phyloP scores from a whole-genome alignment of 768 basidiomycete genomes.

The Lactarius hatsudake region DNA sequence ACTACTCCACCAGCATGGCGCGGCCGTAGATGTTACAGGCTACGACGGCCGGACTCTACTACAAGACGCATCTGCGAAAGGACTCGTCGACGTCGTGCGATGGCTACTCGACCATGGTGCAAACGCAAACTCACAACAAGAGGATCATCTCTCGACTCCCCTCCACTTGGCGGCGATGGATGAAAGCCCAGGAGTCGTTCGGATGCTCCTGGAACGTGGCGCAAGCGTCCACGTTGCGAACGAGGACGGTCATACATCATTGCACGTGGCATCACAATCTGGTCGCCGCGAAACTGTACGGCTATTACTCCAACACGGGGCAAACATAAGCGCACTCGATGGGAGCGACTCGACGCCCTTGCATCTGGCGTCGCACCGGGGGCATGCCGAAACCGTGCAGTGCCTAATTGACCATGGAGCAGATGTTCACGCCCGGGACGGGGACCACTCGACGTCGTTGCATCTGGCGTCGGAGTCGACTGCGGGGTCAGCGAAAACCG shows the following conservation, averaged over 20 bases:
- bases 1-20: neutral
- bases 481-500: too few relatives aligned
- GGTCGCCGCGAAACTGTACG: neutral
- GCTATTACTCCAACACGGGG: neutral
- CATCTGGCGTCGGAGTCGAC: neutral
- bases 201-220: neutral
- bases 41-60: neutral
- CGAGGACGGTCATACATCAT: neutral
- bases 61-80: neutral
- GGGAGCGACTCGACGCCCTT: too few relatives aligned
- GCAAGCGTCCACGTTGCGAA: neutral
- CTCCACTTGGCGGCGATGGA: too few relatives aligned
- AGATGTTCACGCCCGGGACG: too few relatives aligned
- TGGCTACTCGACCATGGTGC: conserved; percentile 6
- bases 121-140: neutral
- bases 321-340: neutral
- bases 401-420: too few relatives aligned
- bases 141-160: too few relatives aligned
- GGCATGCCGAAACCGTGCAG: too few relatives aligned
- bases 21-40: neutral
- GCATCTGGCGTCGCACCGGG: too few relatives aligned
- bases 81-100: neutral
- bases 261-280: neutral
- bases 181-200: neutral
- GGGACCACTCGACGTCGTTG: neutral